A percentile compares a stretch with the other conserved stretches of the same genome.
These are phyloP conservation scores for Gelatoporia subvermispora DNA, from an alignment of 768 basidiomycete genomes.

Conservation along the genomic window DNA sequence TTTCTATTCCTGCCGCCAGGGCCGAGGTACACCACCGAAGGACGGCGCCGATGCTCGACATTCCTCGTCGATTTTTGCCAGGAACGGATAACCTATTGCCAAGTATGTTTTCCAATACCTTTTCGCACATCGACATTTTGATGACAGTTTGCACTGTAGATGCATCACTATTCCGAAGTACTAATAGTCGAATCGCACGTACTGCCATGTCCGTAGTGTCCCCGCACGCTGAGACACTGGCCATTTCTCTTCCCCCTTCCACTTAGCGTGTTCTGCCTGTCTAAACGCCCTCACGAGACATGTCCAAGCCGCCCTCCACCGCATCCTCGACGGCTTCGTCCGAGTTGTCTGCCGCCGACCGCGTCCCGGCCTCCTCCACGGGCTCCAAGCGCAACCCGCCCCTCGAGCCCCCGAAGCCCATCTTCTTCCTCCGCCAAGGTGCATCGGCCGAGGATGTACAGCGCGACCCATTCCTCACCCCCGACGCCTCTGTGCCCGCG, in stretches of 20 bases:
- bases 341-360: constrained; percentile 5
- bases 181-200: no score
- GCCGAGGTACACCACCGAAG: no score
- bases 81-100: no score
- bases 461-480: constrained; percentile 21
- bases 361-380: constrained; percentile 3
- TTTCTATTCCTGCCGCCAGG: no score
- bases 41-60: no score
- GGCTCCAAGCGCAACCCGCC: constrained; percentile 12
- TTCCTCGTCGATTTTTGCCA: no score
- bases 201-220: background rate
- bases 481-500: constrained; percentile 16
- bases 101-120: no score
- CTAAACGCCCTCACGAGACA: constrained; percentile 1
- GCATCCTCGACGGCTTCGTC: constrained; percentile 8
- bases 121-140: no score
- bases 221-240: constrained; percentile 1
- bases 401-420: constrained; percentile 11
- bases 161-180: no score
- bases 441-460: constrained; percentile 6
- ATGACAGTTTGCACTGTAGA: no score
- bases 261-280: background rate
- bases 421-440: constrained; percentile 8
- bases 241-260: background rate
- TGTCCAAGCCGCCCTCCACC: constrained; percentile 2